Conservation (phyloP, 352 stramenopile genomes). For the Globisporangium megalacanthum region DNA sequence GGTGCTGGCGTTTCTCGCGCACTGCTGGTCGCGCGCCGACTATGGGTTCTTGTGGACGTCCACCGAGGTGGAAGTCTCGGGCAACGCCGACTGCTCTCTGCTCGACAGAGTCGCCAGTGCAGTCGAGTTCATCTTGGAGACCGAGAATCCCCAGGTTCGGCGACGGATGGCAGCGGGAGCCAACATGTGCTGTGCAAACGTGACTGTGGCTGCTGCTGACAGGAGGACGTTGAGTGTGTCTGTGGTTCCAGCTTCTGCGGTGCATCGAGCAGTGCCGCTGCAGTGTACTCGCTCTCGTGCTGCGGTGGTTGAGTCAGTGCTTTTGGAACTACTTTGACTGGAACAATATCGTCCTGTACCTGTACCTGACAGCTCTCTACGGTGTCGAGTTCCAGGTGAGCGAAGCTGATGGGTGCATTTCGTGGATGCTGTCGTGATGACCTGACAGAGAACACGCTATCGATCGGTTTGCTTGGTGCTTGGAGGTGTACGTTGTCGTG, state of each 20-base stretch:
- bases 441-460: neutral
- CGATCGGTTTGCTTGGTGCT: conserved; percentile 1
- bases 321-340: conserved; percentile 76
- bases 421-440: neutral
- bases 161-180: too few species aligned
- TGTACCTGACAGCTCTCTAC: conserved; percentile 52
- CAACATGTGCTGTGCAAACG: too few species aligned
- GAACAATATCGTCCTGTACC: conserved; percentile 45
- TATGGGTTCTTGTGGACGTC: conserved; percentile 35
- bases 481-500: conserved; percentile 48
- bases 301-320: conserved; percentile 46
- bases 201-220: too few species aligned
- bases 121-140: conserved; percentile 37
- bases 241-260: conserved; percentile 26
- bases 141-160: conserved; percentile 50
- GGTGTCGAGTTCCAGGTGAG: conserved; percentile 53
- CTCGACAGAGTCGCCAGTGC: conserved; percentile 26
- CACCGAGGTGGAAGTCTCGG: neutral
- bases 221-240: neutral
- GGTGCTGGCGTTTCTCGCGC: conserved; percentile 27
- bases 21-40: conserved; percentile 19
- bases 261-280: conserved; percentile 39
- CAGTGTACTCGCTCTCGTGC: conserved; percentile 35
- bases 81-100: neutral
- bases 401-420: neutral